Base-by-base conservation (phyloP, 306 rosid species). In the Begonia masoniana region DNA sequence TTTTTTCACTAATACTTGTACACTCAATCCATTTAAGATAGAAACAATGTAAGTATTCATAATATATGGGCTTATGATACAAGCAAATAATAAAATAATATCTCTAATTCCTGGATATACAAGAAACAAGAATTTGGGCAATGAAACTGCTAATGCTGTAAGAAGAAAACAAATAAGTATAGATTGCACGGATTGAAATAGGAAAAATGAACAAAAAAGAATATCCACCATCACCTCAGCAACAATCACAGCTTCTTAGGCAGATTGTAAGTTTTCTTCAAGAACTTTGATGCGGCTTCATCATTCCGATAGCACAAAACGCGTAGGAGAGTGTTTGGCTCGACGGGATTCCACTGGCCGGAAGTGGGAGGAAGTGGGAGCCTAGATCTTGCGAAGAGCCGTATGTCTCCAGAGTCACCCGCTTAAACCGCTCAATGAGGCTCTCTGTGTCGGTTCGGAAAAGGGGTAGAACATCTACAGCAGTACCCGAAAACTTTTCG, bases 341-440 rank as follows among this genome's bases (percentile, higher is more conserved):
- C 99, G 10, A 83, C 66, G 55, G 96, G 89, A 59, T 72, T 74
- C 99, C 99, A 91, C 69, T 91, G 88, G 54, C 96, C 96, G 0
- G 99, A 71, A 62, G 99, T 83, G 41, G 96, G 96, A 56, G 99
- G 99, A 43, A 91, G 67, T 62, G 96, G 99, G 62, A 91, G 85
- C 63, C 67, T 91, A 64, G 96, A 91, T 79, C 80, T 75, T 51
- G 82, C 31, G 94, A 78, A 45, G 94, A 79, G 65, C 88, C 92
- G 50, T 71, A 86, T 14, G 82, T 57, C 81, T 83, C 99, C 52
- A 86, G 55, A 9, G 96, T 86, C 56, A 64, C 41, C 9, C 79
- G 79, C 68, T 83, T 81, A 66, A 81, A 91, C 64, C 76, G 83
- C 58, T 86, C 96, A 15, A 86, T 68, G 60, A 91, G 74, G 69